Conservation (phyloP, 306 rosid species). For the Cicer pinnatifidum region DNA sequence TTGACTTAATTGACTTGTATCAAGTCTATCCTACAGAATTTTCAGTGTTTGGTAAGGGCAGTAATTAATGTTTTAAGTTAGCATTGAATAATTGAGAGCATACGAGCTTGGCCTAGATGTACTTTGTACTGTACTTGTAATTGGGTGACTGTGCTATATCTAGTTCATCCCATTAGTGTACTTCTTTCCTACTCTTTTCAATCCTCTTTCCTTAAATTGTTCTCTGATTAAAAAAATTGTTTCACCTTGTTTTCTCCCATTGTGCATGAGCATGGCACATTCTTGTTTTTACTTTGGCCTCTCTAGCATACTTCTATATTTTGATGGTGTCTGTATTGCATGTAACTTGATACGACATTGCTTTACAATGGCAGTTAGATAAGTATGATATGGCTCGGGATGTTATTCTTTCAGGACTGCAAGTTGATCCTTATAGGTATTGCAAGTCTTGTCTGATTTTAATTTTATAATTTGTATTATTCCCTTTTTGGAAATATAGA, state of each 20-base stretch:
- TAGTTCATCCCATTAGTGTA: background rate
- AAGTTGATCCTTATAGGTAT: constrained; percentile 84
- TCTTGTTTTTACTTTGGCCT: constrained; percentile 28
- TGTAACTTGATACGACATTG: constrained; percentile 34
- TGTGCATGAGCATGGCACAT: constrained; percentile 22
- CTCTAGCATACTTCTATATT: constrained; percentile 27
- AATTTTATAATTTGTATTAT: constrained; percentile 1
- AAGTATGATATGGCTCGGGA: constrained; percentile 81
- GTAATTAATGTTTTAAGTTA: background rate
- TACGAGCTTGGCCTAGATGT: constrained; percentile 18
- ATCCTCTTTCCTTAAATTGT: background rate
- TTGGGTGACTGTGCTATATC: constrained; percentile 9
- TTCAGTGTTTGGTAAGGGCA: background rate
- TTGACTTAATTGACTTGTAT: background rate
- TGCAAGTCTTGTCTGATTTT: constrained; percentile 9
- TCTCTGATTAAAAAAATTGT: constrained; percentile 19
- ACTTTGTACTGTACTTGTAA: background rate
- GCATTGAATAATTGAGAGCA: background rate
- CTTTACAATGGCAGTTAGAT: constrained; percentile 74
- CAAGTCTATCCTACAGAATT: constrained; percentile 8
- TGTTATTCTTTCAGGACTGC: constrained; percentile 90
- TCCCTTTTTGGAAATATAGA: constrained; percentile 18
- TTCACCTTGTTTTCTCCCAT: constrained; percentile 30
- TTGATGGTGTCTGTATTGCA: constrained; percentile 24
- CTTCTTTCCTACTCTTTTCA: constrained; percentile 1